Evolutionary conservation across 2,329 filamentous ascomycete species (phyloP), one percentile per base, ranked within the genome.

Genomic region (Simplicillium aogashimaense): DNA sequence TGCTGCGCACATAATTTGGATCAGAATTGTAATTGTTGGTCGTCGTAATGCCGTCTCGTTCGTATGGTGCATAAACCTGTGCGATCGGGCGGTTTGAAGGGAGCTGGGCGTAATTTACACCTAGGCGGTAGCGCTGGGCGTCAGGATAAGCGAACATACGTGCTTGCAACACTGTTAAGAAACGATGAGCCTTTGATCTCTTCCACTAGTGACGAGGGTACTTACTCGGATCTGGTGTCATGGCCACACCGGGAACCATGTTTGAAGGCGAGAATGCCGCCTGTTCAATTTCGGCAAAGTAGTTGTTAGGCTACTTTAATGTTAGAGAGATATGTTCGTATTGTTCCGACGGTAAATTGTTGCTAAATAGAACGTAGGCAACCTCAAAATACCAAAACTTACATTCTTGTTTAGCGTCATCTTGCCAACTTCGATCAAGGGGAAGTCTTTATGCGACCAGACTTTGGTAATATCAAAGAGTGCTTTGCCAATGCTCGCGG

Each of bases 111-210:
- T 70, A 56, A 43, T 75, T 74, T 30, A 67, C 59, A 3, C 71
- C 71, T n/a, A 75, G 61, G 1, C 70, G 64, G 54, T 74, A 66
- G 36, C 66, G 65, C 32, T 69, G 66, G 0, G 71, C 67, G 40
- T 72, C 69, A 8, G 63, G 56, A 46, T 72, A 72, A 34, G 63
- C 64, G 45, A 71, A 70, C 52, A 69, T 66, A 13, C 69, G 60
- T 41, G 64, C 65, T 44, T 73, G 69, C 2, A 74, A 53, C 3
- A 72, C 47, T 13, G n/a, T n/a, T n/a, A n/a, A n/a, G n/a, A n/a
- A n/a, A n/a, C n/a, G n/a, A n/a, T n/a, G n/a, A n/a, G n/a, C n/a
- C n/a, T n/a, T n/a, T n/a, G n/a, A n/a, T n/a, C n/a, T n/a, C n/a
- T n/a, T 25, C 20, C 20, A 25, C 6, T 25, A 6, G 20, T 6